Conservation (phyloP, 306 rosid genomes). For the Gillenia trifoliata region DNA sequence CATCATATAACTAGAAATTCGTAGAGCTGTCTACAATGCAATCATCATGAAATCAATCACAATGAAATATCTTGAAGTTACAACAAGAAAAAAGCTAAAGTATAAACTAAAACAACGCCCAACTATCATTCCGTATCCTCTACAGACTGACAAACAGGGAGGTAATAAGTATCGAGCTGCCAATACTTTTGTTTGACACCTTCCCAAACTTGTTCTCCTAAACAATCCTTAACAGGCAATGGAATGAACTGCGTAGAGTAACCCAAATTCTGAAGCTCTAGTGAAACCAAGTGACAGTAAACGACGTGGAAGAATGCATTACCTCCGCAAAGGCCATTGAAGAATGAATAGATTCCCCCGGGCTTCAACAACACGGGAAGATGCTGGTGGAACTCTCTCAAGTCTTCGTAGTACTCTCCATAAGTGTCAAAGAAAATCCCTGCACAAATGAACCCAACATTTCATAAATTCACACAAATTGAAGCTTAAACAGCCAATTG, state of each 20-base stretch:
- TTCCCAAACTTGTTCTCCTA: constrained; percentile 83
- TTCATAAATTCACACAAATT: neutral
- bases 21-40: neutral
- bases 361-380: constrained; percentile 78
- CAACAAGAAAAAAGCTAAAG: neutral
- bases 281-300: constrained; percentile 79
- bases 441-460: constrained; percentile 21
- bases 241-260: constrained; percentile 86
- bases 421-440: constrained; percentile 96
- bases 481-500: neutral
- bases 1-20: constrained; percentile 6
- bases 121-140: constrained; percentile 46
- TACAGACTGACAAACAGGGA: constrained; percentile 76
- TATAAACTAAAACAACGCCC: constrained; percentile 2
- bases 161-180: constrained; percentile 93
- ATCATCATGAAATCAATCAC: constrained; percentile 1
- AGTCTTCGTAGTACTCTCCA: constrained; percentile 88
- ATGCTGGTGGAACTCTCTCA: constrained; percentile 87
- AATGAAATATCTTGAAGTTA: neutral
- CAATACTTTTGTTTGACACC: constrained; percentile 94
- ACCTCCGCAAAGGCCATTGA: constrained; percentile 93
- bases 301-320: constrained; percentile 94
- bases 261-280: constrained; percentile 84
- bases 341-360: constrained; percentile 80
- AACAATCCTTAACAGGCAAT: constrained; percentile 86